A percentile compares a stretch with the other conserved stretches of the same genome.
These are phyloP conservation scores for Senecio squalidus DNA, from an alignment of 140 eudicot species.

Conservation along the genomic window DNA sequence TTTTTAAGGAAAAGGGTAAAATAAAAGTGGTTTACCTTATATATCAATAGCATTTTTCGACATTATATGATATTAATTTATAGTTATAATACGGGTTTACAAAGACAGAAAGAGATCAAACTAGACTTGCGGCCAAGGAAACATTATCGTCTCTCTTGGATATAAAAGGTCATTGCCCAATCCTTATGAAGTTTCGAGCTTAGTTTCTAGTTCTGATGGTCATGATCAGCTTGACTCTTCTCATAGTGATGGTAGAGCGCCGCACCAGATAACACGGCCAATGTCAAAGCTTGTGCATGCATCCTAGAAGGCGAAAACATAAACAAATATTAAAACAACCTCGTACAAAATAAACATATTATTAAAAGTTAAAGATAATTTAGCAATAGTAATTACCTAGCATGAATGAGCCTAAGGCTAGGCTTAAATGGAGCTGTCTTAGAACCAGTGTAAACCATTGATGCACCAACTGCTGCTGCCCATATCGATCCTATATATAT, in stretches of 20 bases:
- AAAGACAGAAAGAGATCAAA: no score
- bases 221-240: slow-evolving; percentile 25
- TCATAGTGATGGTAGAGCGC: slow-evolving; percentile 76
- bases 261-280: slow-evolving; percentile 86
- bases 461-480: slow-evolving; percentile 83
- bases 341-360: neutral
- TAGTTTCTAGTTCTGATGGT: slow-evolving; percentile 23
- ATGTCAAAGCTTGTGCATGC: slow-evolving; percentile 92
- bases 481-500: slow-evolving; percentile 56
- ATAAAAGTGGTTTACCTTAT: no score
- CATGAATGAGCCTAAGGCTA: slow-evolving; percentile 91
- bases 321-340: neutral
- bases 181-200: no score
- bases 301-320: slow-evolving; percentile 36
- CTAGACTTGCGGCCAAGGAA: slow-evolving; percentile 6
- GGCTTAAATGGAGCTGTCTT: slow-evolving; percentile 60
- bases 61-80: no score
- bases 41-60: no score
- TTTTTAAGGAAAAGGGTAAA: no score
- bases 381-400: slow-evolving; percentile 39
- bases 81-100: no score
- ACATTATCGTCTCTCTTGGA: slow-evolving; percentile 9
- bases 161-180: slow-evolving; percentile 10
- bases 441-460: slow-evolving; percentile 53
- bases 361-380: neutral